Percentiles rank a stretch among this genome's conserved stretches.
Conservation (phyloP, 257 asterid species). For the Gentiana straminea region DNA sequence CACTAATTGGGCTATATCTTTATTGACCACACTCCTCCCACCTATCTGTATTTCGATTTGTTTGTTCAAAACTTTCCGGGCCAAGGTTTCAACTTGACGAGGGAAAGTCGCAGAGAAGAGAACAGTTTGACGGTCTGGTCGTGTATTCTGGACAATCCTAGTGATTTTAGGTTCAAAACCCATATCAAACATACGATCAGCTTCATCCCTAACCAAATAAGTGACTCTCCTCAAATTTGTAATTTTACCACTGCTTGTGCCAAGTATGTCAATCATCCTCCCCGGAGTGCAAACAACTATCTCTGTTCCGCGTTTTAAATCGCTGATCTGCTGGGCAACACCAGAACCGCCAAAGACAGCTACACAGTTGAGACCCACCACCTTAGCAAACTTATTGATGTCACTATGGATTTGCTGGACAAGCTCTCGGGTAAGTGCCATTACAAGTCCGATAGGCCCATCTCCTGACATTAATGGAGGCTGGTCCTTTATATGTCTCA, state of each 20-base stretch:
- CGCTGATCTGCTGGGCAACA: constrained; percentile 4
- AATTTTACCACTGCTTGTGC: constrained; percentile 4
- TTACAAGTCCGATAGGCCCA: constrained; percentile 1
- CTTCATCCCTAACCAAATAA: constrained; percentile 2
- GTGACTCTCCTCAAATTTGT: constrained; percentile 1
- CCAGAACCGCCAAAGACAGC: constrained; percentile 4
- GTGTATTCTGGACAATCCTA: constrained; percentile 2
- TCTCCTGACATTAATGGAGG: constrained; percentile 5
- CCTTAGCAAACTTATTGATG: constrained; percentile 2
- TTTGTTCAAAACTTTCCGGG: constrained; percentile 2
- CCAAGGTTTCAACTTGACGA: constrained; percentile 5
- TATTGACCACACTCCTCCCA: constrained; percentile 4
- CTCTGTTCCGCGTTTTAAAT: constrained; percentile 2
- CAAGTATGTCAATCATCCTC: constrained; percentile 4
- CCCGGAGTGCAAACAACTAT: constrained; percentile 4
- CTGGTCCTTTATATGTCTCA: constrained; percentile 4
- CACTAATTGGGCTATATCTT: constrained; percentile 1
- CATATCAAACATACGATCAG: constrained; percentile 5
- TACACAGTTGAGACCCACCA: neutral
- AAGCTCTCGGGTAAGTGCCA: constrained; percentile 5
- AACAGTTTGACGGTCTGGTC: constrained; percentile 3
- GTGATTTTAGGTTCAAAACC: constrained; percentile 6
- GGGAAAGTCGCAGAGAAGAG: constrained; percentile 4
- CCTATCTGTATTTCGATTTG: constrained; percentile 4
- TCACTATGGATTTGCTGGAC: constrained; percentile 5